Evolutionary conservation across 2,329 filamentous ascomycete species (phyloP).

Genomic region (Monosporascus sp.): DNA sequence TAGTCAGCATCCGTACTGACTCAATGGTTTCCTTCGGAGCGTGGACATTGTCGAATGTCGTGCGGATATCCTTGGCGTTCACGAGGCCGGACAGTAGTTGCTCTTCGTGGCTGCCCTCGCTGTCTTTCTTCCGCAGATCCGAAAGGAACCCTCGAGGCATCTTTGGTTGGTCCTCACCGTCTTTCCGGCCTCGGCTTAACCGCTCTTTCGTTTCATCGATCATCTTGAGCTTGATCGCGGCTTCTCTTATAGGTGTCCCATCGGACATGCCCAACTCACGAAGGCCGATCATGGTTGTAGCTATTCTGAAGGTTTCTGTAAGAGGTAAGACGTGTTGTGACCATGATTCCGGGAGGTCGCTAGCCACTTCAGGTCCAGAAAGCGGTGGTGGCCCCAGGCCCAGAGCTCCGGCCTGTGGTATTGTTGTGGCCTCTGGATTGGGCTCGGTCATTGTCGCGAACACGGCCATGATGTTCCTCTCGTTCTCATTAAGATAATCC

Average conservation of each 20-base stretch:
- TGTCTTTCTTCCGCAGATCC: slow-evolving; percentile 31
- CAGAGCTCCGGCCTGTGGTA: slow-evolving; percentile 6
- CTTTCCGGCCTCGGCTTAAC: slow-evolving; percentile 37
- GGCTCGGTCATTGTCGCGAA: slow-evolving; percentile 17
- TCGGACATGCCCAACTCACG: slow-evolving; percentile 10
- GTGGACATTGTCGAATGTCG: slow-evolving; percentile 83
- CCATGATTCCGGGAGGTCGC: slow-evolving; percentile 9
- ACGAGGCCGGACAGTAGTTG: slow-evolving; percentile 77
- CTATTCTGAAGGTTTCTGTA: slow-evolving; percentile 22
- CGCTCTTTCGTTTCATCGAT: slow-evolving; percentile 19
- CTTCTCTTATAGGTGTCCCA: slow-evolving; percentile 11
- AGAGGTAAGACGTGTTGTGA: slow-evolving; percentile 15
- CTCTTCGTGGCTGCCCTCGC: slow-evolving; percentile 72
- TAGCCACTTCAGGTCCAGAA: neutral
- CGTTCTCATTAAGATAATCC: slow-evolving; percentile 23
- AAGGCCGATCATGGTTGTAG: slow-evolving; percentile 22
- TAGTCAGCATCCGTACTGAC: slow-evolving; percentile 82
- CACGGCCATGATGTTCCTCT: slow-evolving; percentile 21
- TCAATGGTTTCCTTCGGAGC: slow-evolving; percentile 78
- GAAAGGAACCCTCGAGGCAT: slow-evolving; percentile 11
- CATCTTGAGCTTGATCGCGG: slow-evolving; percentile 8
- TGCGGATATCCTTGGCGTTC: slow-evolving; percentile 74
- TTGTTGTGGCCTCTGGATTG: neutral
- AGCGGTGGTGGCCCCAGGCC: slow-evolving; percentile 8
- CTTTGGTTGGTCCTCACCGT: slow-evolving; percentile 22